phyloP scores from a whole-genome alignment of 1,284 basidiomycete genomes.

The Apiotrichum siamense region DNA sequence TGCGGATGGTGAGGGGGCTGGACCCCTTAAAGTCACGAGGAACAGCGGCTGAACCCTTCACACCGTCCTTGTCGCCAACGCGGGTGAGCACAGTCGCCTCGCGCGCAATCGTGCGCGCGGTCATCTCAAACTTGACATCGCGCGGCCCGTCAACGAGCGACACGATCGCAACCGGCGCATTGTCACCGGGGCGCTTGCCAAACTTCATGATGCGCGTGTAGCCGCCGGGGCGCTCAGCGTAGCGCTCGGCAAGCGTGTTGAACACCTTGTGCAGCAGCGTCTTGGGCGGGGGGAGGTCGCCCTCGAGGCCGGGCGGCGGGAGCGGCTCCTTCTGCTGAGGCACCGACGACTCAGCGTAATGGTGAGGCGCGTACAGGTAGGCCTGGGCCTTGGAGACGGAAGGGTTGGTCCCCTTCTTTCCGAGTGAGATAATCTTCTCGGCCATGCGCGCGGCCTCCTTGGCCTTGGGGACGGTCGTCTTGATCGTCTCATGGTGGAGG shows the following conservation, averaged over 20 bases:
- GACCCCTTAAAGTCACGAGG: neutral
- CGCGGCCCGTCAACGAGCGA: slow-evolving; percentile 90
- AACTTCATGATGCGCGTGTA: slow-evolving; percentile 92
- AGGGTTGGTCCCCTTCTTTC: slow-evolving; percentile 68
- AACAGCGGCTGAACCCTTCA: neutral
- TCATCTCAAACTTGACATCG: slow-evolving; percentile 81
- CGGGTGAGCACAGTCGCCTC: slow-evolving; percentile 47
- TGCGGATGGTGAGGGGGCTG: neutral
- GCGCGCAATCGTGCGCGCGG: slow-evolving; percentile 73
- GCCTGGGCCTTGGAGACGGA: slow-evolving; percentile 61
- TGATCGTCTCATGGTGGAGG: slow-evolving; percentile 91
- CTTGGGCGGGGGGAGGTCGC: slow-evolving; percentile 46
- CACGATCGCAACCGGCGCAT: slow-evolving; percentile 85
- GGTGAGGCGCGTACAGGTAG: slow-evolving; percentile 58
- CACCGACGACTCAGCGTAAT: slow-evolving; percentile 16
- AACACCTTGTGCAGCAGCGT: slow-evolving; percentile 74
- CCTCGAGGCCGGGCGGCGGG: slow-evolving; percentile 26
- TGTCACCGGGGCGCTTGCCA: slow-evolving; percentile 83
- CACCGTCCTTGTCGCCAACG: neutral
- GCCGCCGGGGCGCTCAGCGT: slow-evolving; percentile 76
- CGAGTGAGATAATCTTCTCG: slow-evolving; percentile 90
- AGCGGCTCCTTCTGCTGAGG: slow-evolving; percentile 10
- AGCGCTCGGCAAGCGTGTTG: slow-evolving; percentile 70
- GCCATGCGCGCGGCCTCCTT: slow-evolving; percentile 84
- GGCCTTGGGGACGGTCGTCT: slow-evolving; percentile 93